Evolutionary conservation across 75 land plant genomes (phyloP).

Genomic region (Picea sitchensis): DNA sequence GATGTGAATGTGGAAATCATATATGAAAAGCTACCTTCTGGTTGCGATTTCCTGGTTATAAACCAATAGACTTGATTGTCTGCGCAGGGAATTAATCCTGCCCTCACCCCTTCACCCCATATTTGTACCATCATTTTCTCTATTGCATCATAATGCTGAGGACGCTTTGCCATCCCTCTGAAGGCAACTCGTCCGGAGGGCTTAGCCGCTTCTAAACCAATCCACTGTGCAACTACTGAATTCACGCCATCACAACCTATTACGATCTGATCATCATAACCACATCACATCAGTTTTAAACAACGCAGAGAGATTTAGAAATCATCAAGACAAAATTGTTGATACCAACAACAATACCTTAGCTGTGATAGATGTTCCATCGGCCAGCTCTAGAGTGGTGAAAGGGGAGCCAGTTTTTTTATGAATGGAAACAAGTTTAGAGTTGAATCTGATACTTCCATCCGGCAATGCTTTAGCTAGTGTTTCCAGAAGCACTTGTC

Average conservation of each 20-base stretch:
- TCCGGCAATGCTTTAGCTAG: conserved; percentile 28
- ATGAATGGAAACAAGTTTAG: conserved; percentile 14
- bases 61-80: conserved; percentile 57
- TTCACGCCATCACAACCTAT: conserved; percentile 75
- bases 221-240: conserved; percentile 58
- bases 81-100: conserved; percentile 50
- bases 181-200: conserved; percentile 40
- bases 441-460: conserved; percentile 26
- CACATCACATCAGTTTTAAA: too few relatives aligned
- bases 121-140: conserved; percentile 21
- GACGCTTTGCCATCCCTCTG: conserved; percentile 36
- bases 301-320: too few relatives aligned
- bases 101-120: conserved; percentile 46
- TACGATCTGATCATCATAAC: conserved; percentile 33
- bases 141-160: conserved; percentile 27
- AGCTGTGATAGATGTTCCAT: conserved; percentile 21
- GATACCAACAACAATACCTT: conserved; percentile 13
- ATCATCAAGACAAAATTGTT: too few relatives aligned
- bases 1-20: too few relatives aligned
- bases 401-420: background rate
- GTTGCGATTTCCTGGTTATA: conserved; percentile 27
- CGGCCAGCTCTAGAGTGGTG: conserved; percentile 25
- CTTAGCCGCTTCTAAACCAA: conserved; percentile 43
- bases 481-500: conserved; percentile 23
- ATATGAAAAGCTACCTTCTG: background rate